Conservation (phyloP, 305 asterid species). For the Caryopteris hybrid region DNA sequence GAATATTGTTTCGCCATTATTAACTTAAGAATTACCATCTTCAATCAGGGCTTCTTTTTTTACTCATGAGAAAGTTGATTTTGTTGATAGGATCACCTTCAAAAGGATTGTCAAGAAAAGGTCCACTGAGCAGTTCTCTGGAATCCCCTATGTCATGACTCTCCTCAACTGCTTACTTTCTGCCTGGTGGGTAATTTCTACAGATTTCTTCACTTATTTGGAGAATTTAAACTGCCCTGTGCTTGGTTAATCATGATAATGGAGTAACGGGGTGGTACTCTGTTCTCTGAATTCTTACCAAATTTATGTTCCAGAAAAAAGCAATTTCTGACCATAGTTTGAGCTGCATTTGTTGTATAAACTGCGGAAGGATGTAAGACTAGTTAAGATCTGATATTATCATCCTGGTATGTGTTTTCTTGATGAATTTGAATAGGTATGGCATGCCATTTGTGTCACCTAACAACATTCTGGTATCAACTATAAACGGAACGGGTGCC, state of each 20-base stretch:
- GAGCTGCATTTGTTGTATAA: not conserved
- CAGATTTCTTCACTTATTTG: not conserved
- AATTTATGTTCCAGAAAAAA: not conserved
- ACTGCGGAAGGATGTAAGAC: too few relatives aligned
- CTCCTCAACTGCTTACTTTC: slow-evolving; percentile 82
- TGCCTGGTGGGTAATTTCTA: slow-evolving; percentile 44
- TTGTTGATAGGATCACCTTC: slow-evolving; percentile 61
- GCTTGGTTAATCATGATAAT: not conserved
- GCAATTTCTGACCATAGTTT: not conserved
- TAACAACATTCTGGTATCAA: slow-evolving; percentile 61
- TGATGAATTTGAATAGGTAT: slow-evolving; percentile 41
- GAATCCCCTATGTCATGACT: slow-evolving; percentile 79
- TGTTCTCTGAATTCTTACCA: not conserved
- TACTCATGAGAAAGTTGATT: not conserved
- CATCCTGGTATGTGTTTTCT: too few relatives aligned
- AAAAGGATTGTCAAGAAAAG: slow-evolving; percentile 57
- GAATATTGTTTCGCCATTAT: not conserved
- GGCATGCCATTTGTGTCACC: slow-evolving; percentile 79
- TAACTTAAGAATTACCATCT: too few relatives aligned
- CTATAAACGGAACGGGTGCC: slow-evolving; percentile 65
- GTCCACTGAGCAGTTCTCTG: slow-evolving; percentile 75
- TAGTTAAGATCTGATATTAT: too few relatives aligned
- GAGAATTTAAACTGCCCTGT: too few relatives aligned
- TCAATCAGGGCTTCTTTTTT: not conserved
- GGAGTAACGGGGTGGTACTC: not conserved